phyloP scores from a whole-genome alignment of 2,329 filamentous ascomycete genomes.

The Exophiala oligosperma region DNA sequence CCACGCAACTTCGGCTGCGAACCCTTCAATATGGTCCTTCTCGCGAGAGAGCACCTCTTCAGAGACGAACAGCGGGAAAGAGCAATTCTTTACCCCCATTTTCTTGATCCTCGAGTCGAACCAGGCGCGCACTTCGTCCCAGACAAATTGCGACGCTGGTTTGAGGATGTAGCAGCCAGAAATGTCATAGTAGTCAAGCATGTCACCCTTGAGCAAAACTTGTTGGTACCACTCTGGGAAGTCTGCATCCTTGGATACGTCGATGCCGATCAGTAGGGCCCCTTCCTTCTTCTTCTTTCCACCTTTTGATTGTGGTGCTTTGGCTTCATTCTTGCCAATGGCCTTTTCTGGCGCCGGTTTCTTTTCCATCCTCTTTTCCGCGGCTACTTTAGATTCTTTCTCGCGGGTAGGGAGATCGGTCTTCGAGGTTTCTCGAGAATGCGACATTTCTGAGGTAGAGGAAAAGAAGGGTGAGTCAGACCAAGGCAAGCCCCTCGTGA shows the following conservation, averaged over 20 bases:
- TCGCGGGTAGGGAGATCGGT: conserved; percentile 24
- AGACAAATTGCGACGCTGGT: conserved; percentile 66
- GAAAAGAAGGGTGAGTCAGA: not conserved
- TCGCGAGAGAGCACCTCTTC: conserved; percentile 81
- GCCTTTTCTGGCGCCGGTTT: conserved; percentile 43
- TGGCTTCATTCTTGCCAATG: conserved; percentile 46
- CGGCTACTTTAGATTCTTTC: conserved; percentile 12
- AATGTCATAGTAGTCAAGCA: conserved; percentile 98
- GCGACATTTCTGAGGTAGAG: conserved; percentile 15
- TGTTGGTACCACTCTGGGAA: conserved; percentile 97
- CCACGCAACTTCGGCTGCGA: conserved; percentile 69
- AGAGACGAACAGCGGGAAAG: conserved; percentile 95
- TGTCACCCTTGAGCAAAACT: conserved; percentile 92
- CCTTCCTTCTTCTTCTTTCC: conserved; percentile 56
- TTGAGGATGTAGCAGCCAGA: conserved; percentile 96
- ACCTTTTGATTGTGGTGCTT: conserved; percentile 42
- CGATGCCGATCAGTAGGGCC: conserved; percentile 78
- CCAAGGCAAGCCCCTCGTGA: not conserved
- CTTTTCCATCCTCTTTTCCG: conserved; percentile 45
- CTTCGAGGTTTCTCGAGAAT: conserved; percentile 20
- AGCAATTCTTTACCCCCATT: conserved; percentile 91
- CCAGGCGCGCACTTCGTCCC: conserved; percentile 63
- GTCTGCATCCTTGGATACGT: conserved; percentile 79
- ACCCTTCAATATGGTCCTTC: conserved; percentile 98
- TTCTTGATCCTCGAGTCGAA: conserved; percentile 73